phyloP scores from a whole-genome alignment of 2,329 filamentous ascomycete genomes.

The Ilyonectria sp. region DNA sequence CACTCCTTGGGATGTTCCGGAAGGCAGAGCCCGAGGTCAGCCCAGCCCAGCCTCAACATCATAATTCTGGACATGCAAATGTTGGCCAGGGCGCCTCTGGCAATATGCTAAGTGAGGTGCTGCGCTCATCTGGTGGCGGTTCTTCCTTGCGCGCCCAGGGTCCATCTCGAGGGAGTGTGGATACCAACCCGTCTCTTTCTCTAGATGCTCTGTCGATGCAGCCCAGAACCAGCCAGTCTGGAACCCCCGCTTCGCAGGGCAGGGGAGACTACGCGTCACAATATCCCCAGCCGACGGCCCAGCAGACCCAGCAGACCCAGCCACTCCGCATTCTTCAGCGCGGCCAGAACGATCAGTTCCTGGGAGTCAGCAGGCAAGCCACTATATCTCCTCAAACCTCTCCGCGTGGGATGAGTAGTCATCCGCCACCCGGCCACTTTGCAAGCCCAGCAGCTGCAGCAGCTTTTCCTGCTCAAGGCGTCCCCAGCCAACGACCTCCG shows the following conservation, averaged over 20 bases:
- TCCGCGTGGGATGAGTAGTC: conserved; percentile 36
- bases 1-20: conserved; percentile 70
- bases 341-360: conserved; percentile 49
- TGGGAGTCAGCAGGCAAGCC: conserved; percentile 30
- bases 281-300: conserved; percentile 32
- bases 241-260: conserved; percentile 33
- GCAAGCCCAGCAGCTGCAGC: conserved; percentile 38
- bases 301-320: conserved; percentile 37
- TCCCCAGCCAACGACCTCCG: conserved; percentile 38
- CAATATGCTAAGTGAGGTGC: conserved; percentile 40
- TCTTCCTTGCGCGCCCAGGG: conserved; percentile 26
- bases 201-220: conserved; percentile 44
- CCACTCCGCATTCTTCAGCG: conserved; percentile 55
- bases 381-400: conserved; percentile 42
- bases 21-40: conserved; percentile 47
- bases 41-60: conserved; percentile 26
- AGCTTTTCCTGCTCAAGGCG: conserved; percentile 37
- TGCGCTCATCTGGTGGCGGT: conserved; percentile 36
- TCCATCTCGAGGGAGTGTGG: conserved; percentile 33
- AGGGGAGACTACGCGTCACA: conserved; percentile 38
- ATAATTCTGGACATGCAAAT: conserved; percentile 9
- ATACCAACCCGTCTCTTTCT: conserved; percentile 36
- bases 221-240: conserved; percentile 28
- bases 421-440: conserved; percentile 35
- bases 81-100: conserved; percentile 32